Conservation (phyloP, 352 stramenopile species). For the Globisporangium nagaii region DNA sequence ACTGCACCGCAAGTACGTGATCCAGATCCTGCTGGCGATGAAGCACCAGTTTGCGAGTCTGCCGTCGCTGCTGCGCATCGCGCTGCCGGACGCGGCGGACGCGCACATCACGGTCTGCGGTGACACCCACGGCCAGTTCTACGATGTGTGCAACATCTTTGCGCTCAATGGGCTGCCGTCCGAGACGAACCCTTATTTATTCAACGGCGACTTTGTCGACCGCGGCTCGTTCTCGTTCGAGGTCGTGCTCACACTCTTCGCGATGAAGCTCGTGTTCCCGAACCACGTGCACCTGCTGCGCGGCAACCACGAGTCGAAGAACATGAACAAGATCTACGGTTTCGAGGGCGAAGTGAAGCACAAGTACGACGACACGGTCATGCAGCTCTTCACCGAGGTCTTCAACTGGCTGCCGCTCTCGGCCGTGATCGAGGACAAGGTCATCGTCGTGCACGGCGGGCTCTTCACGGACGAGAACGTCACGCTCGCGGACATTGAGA, state of each 20-base stretch:
- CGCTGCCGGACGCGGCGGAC: slow-evolving; percentile 42
- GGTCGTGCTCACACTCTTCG: slow-evolving; percentile 96
- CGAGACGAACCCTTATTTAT: slow-evolving; percentile 96
- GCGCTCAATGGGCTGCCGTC: slow-evolving; percentile 95
- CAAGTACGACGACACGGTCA: slow-evolving; percentile 99
- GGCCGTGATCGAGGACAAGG: slow-evolving; percentile 90
- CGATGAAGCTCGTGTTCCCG: slow-evolving; percentile 95
- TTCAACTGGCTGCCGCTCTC: slow-evolving; percentile 97
- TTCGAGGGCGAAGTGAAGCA: slow-evolving; percentile 99
- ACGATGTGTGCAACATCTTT: slow-evolving; percentile 99
- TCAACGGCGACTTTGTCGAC: slow-evolving; percentile 99
- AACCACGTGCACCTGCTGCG: slow-evolving; percentile 91
- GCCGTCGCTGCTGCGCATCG: slow-evolving; percentile 88
- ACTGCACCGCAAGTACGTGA: slow-evolving; percentile 97
- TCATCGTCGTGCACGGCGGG: slow-evolving; percentile 98
- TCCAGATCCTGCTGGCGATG: slow-evolving; percentile 92
- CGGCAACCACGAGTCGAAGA: slow-evolving; percentile 99
- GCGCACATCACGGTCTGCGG: slow-evolving; percentile 95
- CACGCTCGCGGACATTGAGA: slow-evolving; percentile 91
- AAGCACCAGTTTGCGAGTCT: slow-evolving; percentile 89
- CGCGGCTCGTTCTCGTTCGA: slow-evolving; percentile 98
- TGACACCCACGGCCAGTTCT: slow-evolving; percentile 99
- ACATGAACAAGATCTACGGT: slow-evolving; percentile 99
- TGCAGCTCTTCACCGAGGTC: slow-evolving; percentile 98
- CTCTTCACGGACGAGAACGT: slow-evolving; percentile 94